A percentile compares a stretch with the other conserved stretches of the same genome.
phyloP scores from a whole-genome alignment of 768 basidiomycete genomes.

The Rhizopogon rudus region DNA sequence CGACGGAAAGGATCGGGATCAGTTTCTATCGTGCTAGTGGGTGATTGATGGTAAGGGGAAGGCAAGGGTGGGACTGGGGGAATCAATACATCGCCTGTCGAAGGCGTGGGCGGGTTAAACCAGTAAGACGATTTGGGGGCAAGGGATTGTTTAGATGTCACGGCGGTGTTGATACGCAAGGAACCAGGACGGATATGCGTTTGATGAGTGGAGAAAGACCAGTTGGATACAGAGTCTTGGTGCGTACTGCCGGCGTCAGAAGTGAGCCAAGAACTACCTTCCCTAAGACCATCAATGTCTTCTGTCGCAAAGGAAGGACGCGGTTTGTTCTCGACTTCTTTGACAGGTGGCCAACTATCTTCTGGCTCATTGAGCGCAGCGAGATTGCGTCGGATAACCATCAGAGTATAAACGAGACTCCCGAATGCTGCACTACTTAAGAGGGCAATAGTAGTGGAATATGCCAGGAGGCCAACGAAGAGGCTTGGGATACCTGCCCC shows the following conservation, averaged over 20 bases:
- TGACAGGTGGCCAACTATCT: slow-evolving; percentile 59
- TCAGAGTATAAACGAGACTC: slow-evolving; percentile 57
- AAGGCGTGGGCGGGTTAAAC: slow-evolving; percentile 47
- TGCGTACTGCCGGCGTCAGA: slow-evolving; percentile 52
- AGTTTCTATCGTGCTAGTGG: slow-evolving; percentile 37
- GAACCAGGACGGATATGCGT: slow-evolving; percentile 33
- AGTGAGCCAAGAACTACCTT: slow-evolving; percentile 80
- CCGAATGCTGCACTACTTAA: slow-evolving; percentile 50
- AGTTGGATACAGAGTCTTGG: slow-evolving; percentile 56
- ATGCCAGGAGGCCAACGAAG: slow-evolving; percentile 58
- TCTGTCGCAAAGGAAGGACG: slow-evolving; percentile 65
- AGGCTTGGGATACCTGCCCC: slow-evolving; percentile 47
- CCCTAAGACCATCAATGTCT: slow-evolving; percentile 67
- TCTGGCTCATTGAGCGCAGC: slow-evolving; percentile 44
- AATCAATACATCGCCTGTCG: slow-evolving; percentile 35
- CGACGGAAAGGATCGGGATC: slow-evolving; percentile 63
- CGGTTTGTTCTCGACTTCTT: slow-evolving; percentile 46
- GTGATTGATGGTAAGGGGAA: slow-evolving; percentile 48
- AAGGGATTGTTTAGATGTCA: slow-evolving; percentile 29
- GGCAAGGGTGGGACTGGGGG: slow-evolving; percentile 59
- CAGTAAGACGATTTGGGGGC: slow-evolving; percentile 54
- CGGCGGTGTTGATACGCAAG: slow-evolving; percentile 10
- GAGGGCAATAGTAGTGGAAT: slow-evolving; percentile 47
- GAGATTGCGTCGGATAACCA: slow-evolving; percentile 64
- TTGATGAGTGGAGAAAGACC: slow-evolving; percentile 70